A percentile compares a stretch with the other conserved stretches of the same genome.
Conservation (phyloP, 164 flowering plant species). For the Vitis labrusca region DNA sequence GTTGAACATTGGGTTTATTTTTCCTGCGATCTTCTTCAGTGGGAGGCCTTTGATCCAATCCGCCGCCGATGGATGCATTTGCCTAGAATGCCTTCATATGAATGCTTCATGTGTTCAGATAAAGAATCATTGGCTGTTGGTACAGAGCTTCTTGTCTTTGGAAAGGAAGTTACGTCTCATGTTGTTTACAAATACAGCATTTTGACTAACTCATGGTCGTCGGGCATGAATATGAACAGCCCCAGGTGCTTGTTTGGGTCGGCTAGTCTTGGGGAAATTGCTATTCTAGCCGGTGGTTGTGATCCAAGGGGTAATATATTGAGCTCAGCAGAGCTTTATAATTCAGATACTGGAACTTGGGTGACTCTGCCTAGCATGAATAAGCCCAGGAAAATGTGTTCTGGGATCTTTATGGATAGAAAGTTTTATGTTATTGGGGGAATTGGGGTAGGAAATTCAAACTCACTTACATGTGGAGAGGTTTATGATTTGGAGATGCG, state of each 20-base stretch:
- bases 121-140: constrained; percentile 51
- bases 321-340: constrained; percentile 43
- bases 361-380: constrained; percentile 33
- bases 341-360: constrained; percentile 35
- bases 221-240: constrained; percentile 32
- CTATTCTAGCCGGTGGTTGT: constrained; percentile 47
- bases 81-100: constrained; percentile 39
- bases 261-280: constrained; percentile 44
- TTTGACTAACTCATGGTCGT: constrained; percentile 36
- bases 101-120: constrained; percentile 40
- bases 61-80: constrained; percentile 32
- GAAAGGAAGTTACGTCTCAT: constrained; percentile 29
- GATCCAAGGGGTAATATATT: constrained; percentile 29
- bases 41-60: constrained; percentile 45
- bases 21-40: constrained; percentile 33
- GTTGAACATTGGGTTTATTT: constrained; percentile 47
- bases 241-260: constrained; percentile 48
- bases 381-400: constrained; percentile 47
- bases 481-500: constrained; percentile 28
- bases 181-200: constrained; percentile 37
- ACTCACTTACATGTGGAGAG: constrained; percentile 36
- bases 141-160: constrained; percentile 43
- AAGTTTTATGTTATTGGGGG: constrained; percentile 51
- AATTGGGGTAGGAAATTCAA: constrained; percentile 24
- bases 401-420: constrained; percentile 39